Conservation (phyloP, 129 eudicot species). For the Escallonia rubra region DNA sequence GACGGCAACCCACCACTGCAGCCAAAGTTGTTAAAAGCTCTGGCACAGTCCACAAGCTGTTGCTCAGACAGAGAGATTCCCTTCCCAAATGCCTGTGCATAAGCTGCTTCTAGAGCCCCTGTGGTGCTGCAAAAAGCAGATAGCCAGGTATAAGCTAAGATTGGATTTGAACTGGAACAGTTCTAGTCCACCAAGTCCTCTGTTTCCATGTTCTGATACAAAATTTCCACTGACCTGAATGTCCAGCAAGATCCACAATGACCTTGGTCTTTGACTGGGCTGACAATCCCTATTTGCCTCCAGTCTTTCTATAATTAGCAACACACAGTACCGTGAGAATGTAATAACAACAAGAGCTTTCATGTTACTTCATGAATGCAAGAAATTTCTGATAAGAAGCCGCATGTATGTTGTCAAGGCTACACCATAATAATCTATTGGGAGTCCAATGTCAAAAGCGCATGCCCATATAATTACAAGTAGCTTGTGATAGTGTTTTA, state of each 20-base stretch:
- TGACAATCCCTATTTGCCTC: slow-evolving; percentile 82
- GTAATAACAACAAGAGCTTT: background rate
- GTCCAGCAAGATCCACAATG: slow-evolving; percentile 99
- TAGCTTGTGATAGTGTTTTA: no score
- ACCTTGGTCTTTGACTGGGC: slow-evolving; percentile 89
- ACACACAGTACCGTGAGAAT: slow-evolving; percentile 9
- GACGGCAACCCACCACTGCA: slow-evolving; percentile 96
- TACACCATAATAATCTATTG: no score
- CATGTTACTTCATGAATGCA: no score
- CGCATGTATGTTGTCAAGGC: no score
- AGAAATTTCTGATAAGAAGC: no score
- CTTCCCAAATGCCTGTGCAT: slow-evolving; percentile 82
- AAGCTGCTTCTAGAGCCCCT: slow-evolving; percentile 98
- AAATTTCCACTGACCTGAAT: slow-evolving; percentile 49
- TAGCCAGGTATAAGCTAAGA: no score
- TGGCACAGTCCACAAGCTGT: slow-evolving; percentile 98
- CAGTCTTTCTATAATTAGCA: slow-evolving; percentile 77
- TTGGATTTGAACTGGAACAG: no score
- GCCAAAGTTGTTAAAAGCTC: slow-evolving; percentile 73
- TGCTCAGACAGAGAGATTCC: slow-evolving; percentile 85
- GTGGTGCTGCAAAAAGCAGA: slow-evolving; percentile 53
- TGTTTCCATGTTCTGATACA: background rate
- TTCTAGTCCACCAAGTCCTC: no score
- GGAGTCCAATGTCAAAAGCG: no score
- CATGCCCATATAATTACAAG: no score